These are phyloP conservation scores for Oryza brachyantha DNA, from an alignment of 176 grass and related monocot species.

Conservation along the genomic window DNA sequence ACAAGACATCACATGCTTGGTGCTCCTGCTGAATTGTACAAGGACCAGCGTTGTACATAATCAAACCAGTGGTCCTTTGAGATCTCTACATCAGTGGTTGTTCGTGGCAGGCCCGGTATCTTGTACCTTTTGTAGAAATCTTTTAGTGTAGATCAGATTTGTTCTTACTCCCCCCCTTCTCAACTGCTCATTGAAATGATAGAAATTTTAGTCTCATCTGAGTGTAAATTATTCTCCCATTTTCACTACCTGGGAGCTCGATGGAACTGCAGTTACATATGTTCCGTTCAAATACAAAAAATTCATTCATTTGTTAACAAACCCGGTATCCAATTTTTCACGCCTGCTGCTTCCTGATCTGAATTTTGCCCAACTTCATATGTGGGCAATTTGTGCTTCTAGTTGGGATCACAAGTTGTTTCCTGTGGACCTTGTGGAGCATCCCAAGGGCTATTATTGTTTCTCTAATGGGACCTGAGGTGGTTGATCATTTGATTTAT, in stretches of 20 bases:
- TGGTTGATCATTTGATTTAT: slow-evolving; percentile 36
- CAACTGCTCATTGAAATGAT: slow-evolving; percentile 39
- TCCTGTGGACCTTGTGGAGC: not conserved
- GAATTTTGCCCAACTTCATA: not conserved
- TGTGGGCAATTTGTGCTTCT: not conserved
- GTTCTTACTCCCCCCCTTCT: not conserved
- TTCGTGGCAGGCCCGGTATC: slow-evolving; percentile 51
- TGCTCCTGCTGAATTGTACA: slow-evolving; percentile 52
- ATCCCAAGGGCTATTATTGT: slow-evolving; percentile 23
- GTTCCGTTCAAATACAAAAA: slow-evolving; percentile 29
- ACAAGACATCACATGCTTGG: slow-evolving; percentile 74
- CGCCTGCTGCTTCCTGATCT: not conserved
- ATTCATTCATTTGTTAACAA: slow-evolving; percentile 38
- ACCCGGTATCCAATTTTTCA: not conserved
- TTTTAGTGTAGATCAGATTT: slow-evolving; percentile 51
- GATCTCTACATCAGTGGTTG: slow-evolving; percentile 48
- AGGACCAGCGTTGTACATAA: slow-evolving; percentile 56
- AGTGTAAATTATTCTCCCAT: slow-evolving; percentile 45
- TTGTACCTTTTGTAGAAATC: slow-evolving; percentile 58
- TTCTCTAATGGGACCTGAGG: slow-evolving; percentile 34
- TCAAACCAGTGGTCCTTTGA: slow-evolving; percentile 48
- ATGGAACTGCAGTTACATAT: slow-evolving; percentile 23
- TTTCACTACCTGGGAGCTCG: slow-evolving; percentile 17
- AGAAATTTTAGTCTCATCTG: slow-evolving; percentile 7
- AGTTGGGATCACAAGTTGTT: slow-evolving; percentile 19